Evolutionary conservation across 352 stramenopile species (phyloP).

Genomic region (Phytophthora megakarya): DNA sequence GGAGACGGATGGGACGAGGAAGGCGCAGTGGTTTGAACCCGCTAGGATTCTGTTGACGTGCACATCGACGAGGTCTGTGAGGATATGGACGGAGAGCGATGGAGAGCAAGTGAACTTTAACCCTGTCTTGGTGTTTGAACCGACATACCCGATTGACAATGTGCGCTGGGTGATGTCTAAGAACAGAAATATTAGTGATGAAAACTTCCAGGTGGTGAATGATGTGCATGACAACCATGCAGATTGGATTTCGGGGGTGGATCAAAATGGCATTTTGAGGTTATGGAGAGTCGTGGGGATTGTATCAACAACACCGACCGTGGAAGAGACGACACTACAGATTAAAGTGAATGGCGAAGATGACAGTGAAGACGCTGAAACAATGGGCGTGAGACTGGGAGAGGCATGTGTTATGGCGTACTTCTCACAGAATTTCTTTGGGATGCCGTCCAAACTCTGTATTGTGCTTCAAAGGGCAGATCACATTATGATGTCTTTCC

Average conservation of each 20-base stretch:
- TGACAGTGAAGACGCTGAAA: conserved; percentile 4
- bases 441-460: conserved; percentile 70
- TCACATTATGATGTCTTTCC: conserved; percentile 79
- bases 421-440: conserved; percentile 76
- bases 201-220: conserved; percentile 62
- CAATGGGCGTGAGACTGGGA: conserved; percentile 32
- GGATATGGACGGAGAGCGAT: conserved; percentile 66
- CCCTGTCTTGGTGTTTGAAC: conserved; percentile 55
- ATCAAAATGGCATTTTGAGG: conserved; percentile 64
- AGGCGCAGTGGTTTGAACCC: conserved; percentile 78
- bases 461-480: conserved; percentile 79
- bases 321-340: conserved; percentile 65
- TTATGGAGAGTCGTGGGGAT: conserved; percentile 67
- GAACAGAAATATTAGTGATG: conserved; percentile 81
- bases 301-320: conserved; percentile 32
- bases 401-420: conserved; percentile 83
- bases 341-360: conserved; percentile 80
- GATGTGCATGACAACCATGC: conserved; percentile 49
- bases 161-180: conserved; percentile 83
- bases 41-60: conserved; percentile 79
- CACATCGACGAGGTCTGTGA: conserved; percentile 49
- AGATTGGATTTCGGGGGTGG: conserved; percentile 81
- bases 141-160: conserved; percentile 58
- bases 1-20: conserved; percentile 60
- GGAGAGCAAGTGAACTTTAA: conserved; percentile 28